Evolutionary conservation across 768 basidiomycete species (phyloP), one percentile per base, ranked within the genome.

Genomic region (Flagelloscypha sp.): DNA sequence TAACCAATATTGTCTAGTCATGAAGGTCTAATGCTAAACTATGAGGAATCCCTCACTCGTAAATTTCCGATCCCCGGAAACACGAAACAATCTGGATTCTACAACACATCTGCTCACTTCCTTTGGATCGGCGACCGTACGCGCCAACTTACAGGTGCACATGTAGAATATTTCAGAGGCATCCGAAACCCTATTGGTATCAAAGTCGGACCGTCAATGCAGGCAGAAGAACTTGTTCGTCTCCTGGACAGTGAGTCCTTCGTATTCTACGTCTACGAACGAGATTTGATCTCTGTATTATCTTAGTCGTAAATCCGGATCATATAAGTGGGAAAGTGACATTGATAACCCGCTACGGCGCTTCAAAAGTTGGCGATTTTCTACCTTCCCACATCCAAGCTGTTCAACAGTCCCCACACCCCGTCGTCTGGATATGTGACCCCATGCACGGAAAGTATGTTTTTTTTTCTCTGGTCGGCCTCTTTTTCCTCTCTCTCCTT

Each of bases 371-470:
- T n/a, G 79, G 78, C 36, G 55, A 68, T 19, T 69, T 78, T 48
- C 77, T 98, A 6, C 69, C 89, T 0, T 68, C 57, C 0, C 94
- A 98, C 54, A 93, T 99, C 53, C 54, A 57, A 9, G 81, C 78
- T 6, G 93, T 99, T 11, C 79, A 84, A 50, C 43, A 59, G 33
- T 81, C 88, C 2, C 75, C 73, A 0, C 92, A 98, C 53, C 84
- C 85, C 1, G 92, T 95, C 2, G 75, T 81, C 7, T 98, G 93
- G 90, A 73, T 93, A 33, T 93, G 87, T 50, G 95, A 98, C 59
- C 92, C 93, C 2, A 98, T 98, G 94, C 94, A 98, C 48, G 94
- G 93, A 63, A 95, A 97, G 89, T 90, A 51, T 48, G 85, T 70
- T 4, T n/a, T 20, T n/a, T 28, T 22, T 41, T 30, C 35, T 13